Conservation (phyloP, 495 filamentous ascomycete genomes). For the Xylaria bambusicola region DNA sequence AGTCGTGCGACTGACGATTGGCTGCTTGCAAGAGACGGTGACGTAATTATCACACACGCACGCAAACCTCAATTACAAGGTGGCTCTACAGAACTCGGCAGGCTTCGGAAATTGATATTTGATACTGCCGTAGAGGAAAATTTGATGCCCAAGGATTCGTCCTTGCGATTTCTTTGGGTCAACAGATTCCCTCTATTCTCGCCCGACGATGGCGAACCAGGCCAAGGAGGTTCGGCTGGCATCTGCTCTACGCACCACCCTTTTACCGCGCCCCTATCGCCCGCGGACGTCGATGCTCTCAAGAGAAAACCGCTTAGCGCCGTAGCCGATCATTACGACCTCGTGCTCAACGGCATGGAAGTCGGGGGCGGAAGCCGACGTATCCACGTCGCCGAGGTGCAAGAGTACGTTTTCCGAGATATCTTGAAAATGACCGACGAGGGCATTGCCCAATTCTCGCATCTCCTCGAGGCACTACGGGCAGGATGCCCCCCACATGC, state of each 20-base stretch:
- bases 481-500: conserved; percentile 97
- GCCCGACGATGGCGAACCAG: conserved; percentile 64
- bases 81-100: conserved; percentile 79
- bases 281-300: conserved; percentile 73
- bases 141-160: conserved; percentile 54
- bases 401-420: conserved; percentile 81
- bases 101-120: conserved; percentile 71
- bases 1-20: conserved; percentile 25
- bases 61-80: conserved; percentile 60
- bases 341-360: conserved; percentile 94
- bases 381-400: conserved; percentile 83
- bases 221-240: conserved; percentile 78
- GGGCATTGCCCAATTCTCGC: conserved; percentile 74
- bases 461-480: conserved; percentile 77
- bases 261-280: conserved; percentile 82
- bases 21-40: conserved; percentile 58
- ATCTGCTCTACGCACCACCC: conserved; percentile 92
- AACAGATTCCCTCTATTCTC: conserved; percentile 90
- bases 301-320: conserved; percentile 69
- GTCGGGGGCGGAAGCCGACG: conserved; percentile 90
- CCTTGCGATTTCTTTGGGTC: conserved; percentile 78
- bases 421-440: conserved; percentile 68
- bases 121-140: conserved; percentile 60
- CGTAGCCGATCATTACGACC: conserved; percentile 84
- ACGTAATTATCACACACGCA: conserved; percentile 79